phyloP scores from a whole-genome alignment of 257 asterid genomes.

The Jacaranda copaia region DNA sequence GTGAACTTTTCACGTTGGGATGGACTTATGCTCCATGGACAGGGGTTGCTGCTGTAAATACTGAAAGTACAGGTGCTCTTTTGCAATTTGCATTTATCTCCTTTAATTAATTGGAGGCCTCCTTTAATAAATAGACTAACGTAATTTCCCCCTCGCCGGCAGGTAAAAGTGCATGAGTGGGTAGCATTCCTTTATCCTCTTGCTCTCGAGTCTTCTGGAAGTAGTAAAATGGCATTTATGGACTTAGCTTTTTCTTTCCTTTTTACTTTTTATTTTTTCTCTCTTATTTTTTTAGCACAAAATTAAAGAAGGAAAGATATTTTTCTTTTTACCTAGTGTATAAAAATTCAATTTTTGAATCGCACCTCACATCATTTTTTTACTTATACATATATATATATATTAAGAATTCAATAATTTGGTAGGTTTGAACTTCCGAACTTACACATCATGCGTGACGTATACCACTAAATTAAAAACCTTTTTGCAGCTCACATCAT shows the following conservation, averaged over 20 bases:
- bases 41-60: not conserved
- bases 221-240: not conserved
- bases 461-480: too few relatives aligned
- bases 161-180: not conserved
- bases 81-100: slow-evolving; percentile 14
- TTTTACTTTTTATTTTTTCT: not conserved
- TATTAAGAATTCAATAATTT: too few relatives aligned
- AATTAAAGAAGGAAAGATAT: not conserved
- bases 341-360: not conserved
- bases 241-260: not conserved
- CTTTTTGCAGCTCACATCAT: not conserved
- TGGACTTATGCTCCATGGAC: not conserved
- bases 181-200: not conserved
- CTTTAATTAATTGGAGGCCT: slow-evolving; percentile 5
- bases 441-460: too few relatives aligned
- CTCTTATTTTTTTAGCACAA: not conserved
- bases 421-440: too few relatives aligned
- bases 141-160: not conserved
- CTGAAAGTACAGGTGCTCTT: not conserved
- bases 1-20: slow-evolving; percentile 25
- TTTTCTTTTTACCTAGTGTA: not conserved
- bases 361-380: not conserved
- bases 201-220: not conserved
- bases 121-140: not conserved
- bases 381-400: too few relatives aligned